These are phyloP conservation scores for Panicum miliaceum DNA, from an alignment of 176 grass and related monocot genomes.

Conservation along the genomic window DNA sequence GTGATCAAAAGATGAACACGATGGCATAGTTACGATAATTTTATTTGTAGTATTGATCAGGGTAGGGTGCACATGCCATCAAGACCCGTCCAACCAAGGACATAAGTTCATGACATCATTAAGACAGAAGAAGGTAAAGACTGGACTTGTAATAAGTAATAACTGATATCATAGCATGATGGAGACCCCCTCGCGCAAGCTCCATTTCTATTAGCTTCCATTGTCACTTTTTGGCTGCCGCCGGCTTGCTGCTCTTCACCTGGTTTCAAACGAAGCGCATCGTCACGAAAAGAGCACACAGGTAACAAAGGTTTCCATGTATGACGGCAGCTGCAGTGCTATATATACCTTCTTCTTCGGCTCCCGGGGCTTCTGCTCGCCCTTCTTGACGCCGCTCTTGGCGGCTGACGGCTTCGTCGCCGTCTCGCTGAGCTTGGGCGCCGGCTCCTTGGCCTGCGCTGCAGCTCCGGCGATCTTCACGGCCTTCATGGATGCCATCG, in stretches of 20 bases:
- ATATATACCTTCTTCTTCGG: constrained; percentile 78
- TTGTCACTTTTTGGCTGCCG: constrained; percentile 55
- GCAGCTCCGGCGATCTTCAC: constrained; percentile 51
- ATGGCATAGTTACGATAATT: background rate
- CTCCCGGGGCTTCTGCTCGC: constrained; percentile 72
- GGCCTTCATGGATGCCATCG: constrained; percentile 80
- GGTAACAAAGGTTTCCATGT: background rate
- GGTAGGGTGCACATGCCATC: background rate
- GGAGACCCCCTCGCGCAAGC: background rate
- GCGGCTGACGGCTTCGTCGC: constrained; percentile 51
- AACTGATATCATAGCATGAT: background rate
- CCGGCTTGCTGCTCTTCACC: constrained; percentile 61
- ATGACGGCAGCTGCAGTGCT: background rate
- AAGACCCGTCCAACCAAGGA: background rate
- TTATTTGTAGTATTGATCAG: constrained; percentile 49
- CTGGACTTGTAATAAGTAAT: constrained; percentile 20
- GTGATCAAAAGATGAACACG: constrained; percentile 3
- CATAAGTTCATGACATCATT: constrained; percentile 18
- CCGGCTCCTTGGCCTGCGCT: constrained; percentile 57
- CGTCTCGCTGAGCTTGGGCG: constrained; percentile 56
- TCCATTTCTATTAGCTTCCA: background rate
- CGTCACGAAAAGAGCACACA: background rate
- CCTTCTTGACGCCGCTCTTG: constrained; percentile 77
- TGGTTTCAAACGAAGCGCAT: constrained; percentile 36
- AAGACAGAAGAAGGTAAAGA: constrained; percentile 17